Evolutionary conservation across 805 yeast species (phyloP).

Genomic region (Candida easanensis): DNA sequence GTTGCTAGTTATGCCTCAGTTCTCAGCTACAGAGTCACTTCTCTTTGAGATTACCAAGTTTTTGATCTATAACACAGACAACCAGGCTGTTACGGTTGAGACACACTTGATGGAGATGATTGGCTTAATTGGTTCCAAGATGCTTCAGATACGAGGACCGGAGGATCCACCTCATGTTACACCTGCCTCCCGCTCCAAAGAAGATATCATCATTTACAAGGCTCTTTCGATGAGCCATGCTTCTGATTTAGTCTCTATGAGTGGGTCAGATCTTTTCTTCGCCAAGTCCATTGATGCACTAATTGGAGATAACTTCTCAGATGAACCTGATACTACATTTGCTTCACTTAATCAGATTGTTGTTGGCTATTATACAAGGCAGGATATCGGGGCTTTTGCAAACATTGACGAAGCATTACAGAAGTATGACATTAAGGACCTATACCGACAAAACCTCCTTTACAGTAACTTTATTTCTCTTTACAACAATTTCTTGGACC

Average conservation of each 20-base stretch:
- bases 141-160: constrained; percentile 36
- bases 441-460: constrained; percentile 6
- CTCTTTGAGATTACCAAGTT: constrained; percentile 43
- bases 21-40: constrained; percentile 56
- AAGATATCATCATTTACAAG: not conserved
- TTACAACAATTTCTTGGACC: constrained; percentile 51
- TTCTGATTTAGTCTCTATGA: no score
- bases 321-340: constrained; percentile 5
- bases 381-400: not conserved
- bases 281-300: constrained; percentile 22
- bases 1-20: constrained; percentile 53
- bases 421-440: not conserved
- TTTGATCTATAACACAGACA: constrained; percentile 38
- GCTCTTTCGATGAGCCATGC: not conserved
- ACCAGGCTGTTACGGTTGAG: constrained; percentile 41
- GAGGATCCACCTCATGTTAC: constrained; percentile 6
- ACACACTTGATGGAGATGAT: constrained; percentile 54
- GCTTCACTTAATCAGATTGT: constrained; percentile 1
- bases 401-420: not conserved
- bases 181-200: not conserved
- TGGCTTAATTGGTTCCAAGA: constrained; percentile 57
- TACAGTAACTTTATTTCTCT: constrained; percentile 23
- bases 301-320: constrained; percentile 1
- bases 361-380: constrained; percentile 3
- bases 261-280: constrained; percentile 15